phyloP scores from a whole-genome alignment of 2,329 filamentous ascomycete genomes.

The Fusarium papillatum region DNA sequence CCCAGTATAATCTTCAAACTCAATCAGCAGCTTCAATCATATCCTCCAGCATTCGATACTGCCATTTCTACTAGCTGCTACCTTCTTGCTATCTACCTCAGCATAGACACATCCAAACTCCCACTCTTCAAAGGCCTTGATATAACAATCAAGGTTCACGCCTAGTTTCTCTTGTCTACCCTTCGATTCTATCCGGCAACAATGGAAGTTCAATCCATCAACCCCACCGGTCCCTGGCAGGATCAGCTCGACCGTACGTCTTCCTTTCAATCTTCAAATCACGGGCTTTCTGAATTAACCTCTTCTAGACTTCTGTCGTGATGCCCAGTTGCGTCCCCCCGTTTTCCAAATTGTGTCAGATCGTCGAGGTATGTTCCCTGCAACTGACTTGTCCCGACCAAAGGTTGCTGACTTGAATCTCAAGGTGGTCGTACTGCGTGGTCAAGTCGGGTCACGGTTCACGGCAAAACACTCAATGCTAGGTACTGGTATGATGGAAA shows the following conservation, averaged over 20 bases:
- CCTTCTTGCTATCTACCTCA: not conserved
- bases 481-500: conserved; percentile 94
- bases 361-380: conserved; percentile 71
- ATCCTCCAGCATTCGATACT: not conserved
- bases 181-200: not conserved
- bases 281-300: conserved; percentile 14
- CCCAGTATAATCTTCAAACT: conserved; percentile 9
- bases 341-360: conserved; percentile 81
- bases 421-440: conserved; percentile 91
- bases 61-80: not conserved
- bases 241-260: conserved; percentile 67
- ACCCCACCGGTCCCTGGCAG: conserved; percentile 61
- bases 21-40: conserved; percentile 14
- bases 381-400: not conserved
- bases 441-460: conserved; percentile 85
- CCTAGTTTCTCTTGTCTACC: not conserved
- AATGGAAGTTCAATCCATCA: conserved; percentile 42
- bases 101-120: not conserved
- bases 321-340: conserved; percentile 65
- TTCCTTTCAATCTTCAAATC: not conserved
- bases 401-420: not conserved
- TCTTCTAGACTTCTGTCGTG: conserved; percentile 68
- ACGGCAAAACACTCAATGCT: conserved; percentile 75
- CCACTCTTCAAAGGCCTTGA: not conserved
- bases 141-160: not conserved